These are phyloP conservation scores for Penicillium angulare DNA, from an alignment of 495 filamentous ascomycete genomes.

Conservation along the genomic window DNA sequence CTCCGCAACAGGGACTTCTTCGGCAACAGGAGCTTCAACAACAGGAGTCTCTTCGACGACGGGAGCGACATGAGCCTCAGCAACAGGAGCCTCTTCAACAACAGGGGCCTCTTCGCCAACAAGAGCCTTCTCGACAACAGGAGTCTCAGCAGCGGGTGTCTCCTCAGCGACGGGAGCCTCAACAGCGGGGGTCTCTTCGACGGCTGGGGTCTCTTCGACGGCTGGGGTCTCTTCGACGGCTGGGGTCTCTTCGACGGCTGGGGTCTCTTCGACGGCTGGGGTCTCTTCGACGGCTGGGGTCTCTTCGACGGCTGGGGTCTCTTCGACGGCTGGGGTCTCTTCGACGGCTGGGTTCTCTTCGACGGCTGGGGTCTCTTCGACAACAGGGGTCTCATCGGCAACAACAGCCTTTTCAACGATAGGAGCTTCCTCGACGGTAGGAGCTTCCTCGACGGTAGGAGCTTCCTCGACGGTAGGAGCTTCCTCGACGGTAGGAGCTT, in stretches of 20 bases:
- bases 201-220: neutral
- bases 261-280: conserved; percentile 7
- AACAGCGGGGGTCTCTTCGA: neutral
- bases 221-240: neutral
- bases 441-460: neutral
- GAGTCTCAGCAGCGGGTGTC: conserved; percentile 5
- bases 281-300: neutral
- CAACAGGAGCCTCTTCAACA: neutral
- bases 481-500: conserved; percentile 1
- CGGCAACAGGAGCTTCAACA: conserved; percentile 3
- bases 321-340: conserved; percentile 1
- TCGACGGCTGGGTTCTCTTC: neutral
- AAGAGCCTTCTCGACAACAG: neutral
- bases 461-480: neutral
- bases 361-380: neutral
- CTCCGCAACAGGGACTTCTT: conserved; percentile 3
- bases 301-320: conserved; percentile 9
- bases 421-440: neutral
- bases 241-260: neutral
- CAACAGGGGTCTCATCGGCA: neutral
- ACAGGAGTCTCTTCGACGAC: neutral
- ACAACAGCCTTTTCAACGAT: neutral
- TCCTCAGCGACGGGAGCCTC: conserved; percentile 5
- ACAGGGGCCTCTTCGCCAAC: neutral
- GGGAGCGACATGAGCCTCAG: neutral